Evolutionary conservation across 257 asterid species (phyloP), one percentile per base, ranked within the genome.

Genomic region (Penstemon newberryi): DNA sequence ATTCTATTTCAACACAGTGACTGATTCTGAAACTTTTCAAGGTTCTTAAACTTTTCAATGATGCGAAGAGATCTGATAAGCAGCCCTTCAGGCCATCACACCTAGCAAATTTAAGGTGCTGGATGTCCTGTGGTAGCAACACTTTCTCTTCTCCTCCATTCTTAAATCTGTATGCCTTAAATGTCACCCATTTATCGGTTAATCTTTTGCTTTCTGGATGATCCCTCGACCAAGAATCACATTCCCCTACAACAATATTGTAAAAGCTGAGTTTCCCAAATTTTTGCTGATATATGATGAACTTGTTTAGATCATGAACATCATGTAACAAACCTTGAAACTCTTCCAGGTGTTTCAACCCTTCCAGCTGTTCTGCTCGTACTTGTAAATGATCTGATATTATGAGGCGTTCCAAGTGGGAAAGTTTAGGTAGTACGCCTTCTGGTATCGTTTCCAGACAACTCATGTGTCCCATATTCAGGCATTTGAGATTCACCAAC

Each of bases 401-500:
- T 37, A 61, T 44, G 44, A 79, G 79, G 7, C 77, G 58, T 45
- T 65, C 74, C 65, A 79, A 71, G 37, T 38, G 38, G 66, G 69
- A 49, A 37, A 75, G 57, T 8, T 60, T 70, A 10, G 57, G 7
- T 42, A 79, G 19, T 47, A 69, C 59, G 13, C 84, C 84, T 3
- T 56, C 33, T 33, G 73, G 76, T n/a, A 75, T 65, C 40, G 11
- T 49, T 41, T 60, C 57, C n/a, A 79, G 13, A 46, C 45, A 15
- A 63, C 74, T 51, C 66, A 68, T 56, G 52, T 25, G 45, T 54
- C 65, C 71, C 74, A 79, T 46, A 10, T 73, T 65, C 25, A 75
- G 72, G 60, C 65, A 54, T 64, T 67, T 53, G 67, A 79, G 83
- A 65, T 76, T 67, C 44, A 64, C 38, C 63, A 72, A 63, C 59